Conservation (phyloP, 441 rosid species). For the Gossypium lobatum region DNA sequence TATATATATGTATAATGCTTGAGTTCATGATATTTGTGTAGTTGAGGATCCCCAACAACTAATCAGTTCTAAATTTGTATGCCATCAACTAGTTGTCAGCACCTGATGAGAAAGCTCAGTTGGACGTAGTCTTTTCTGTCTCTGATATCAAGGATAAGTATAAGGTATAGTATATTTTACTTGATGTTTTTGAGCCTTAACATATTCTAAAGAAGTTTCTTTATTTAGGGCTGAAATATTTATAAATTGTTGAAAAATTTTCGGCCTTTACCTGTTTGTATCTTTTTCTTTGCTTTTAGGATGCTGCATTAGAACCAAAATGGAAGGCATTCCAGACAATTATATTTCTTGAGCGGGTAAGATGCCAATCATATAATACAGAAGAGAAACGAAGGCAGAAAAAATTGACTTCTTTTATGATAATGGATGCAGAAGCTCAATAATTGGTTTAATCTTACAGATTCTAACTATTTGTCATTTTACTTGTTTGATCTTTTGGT, state of each 20-base stretch:
- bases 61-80: conserved; percentile 8
- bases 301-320: conserved; percentile 56
- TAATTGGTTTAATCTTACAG: not conserved
- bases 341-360: conserved; percentile 81
- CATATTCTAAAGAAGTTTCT: not conserved
- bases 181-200: not conserved
- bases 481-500: not conserved
- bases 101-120: conserved; percentile 30
- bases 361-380: conserved; percentile 2
- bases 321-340: conserved; percentile 91
- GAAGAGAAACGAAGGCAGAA: not conserved
- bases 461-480: not conserved
- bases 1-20: not conserved
- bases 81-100: conserved; percentile 26
- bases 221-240: conserved; percentile 3
- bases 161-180: conserved; percentile 40
- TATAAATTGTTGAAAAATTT: not conserved
- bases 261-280: conserved; percentile 4
- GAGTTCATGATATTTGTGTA: not conserved
- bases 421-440: not conserved
- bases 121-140: conserved; percentile 41
- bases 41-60: not conserved
- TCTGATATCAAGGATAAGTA: conserved; percentile 60
- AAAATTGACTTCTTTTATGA: not conserved
- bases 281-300: conserved; percentile 37